Evolutionary conservation across 805 yeast species (phyloP).

Genomic region (Spathaspora boniae): DNA sequence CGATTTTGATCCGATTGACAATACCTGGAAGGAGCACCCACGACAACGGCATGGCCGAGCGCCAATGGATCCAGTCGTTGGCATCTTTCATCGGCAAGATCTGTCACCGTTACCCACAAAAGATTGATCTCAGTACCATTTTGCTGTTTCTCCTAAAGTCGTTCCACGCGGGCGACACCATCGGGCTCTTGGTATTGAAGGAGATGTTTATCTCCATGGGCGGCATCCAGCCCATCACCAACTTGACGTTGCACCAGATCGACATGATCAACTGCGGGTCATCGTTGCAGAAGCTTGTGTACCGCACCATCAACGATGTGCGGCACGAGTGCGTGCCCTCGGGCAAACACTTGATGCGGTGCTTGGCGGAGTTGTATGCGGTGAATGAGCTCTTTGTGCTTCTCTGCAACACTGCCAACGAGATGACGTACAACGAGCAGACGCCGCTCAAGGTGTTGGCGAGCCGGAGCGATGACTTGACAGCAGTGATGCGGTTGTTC

Average conservation of each 20-base stretch:
- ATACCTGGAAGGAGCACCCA: conserved; percentile 65
- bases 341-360: conserved; percentile 47
- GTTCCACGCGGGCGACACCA: conserved; percentile 55
- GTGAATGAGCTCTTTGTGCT: conserved; percentile 65
- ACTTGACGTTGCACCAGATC: conserved; percentile 64
- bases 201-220: conserved; percentile 72
- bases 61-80: conserved; percentile 83
- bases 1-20: conserved; percentile 66
- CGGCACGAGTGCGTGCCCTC: conserved; percentile 48
- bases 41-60: conserved; percentile 73
- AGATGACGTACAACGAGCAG: conserved; percentile 31
- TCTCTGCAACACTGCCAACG: conserved; percentile 47
- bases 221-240: conserved; percentile 69
- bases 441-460: conserved; percentile 70
- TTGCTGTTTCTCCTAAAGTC: conserved; percentile 58
- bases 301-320: conserved; percentile 55
- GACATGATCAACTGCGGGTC: conserved; percentile 62
- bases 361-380: conserved; percentile 41
- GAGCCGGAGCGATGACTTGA: conserved; percentile 67
- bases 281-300: conserved; percentile 52
- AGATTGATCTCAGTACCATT: conserved; percentile 62
- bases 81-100: conserved; percentile 76
- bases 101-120: conserved; percentile 47
- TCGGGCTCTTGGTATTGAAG: conserved; percentile 60
- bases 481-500: conserved; percentile 62